Percentiles rank a stretch among this genome's conserved stretches.
These are phyloP conservation scores for Medicago arabica DNA, from an alignment of 306 rosid species.

Conservation along the genomic window DNA sequence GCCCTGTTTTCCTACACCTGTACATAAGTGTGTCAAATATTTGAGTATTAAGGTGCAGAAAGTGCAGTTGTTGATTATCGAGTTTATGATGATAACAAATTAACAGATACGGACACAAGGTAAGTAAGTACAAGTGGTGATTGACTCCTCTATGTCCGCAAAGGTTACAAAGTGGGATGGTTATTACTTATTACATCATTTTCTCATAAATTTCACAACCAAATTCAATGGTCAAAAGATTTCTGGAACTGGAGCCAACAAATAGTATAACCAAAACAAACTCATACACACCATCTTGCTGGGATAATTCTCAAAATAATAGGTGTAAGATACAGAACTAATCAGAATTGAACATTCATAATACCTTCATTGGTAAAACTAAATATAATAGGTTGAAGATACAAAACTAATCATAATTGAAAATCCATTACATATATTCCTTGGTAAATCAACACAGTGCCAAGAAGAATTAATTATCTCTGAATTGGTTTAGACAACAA, in stretches of 20 bases:
- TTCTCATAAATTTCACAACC: not conserved
- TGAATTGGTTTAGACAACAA: not conserved
- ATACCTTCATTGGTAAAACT: not conserved
- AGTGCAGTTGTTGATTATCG: no score
- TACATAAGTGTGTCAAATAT: no score
- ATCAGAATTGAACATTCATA: not conserved
- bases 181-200: not conserved
- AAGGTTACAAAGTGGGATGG: not conserved
- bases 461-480: not conserved
- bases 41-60: no score
- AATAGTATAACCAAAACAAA: not conserved
- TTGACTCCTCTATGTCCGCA: not conserved
- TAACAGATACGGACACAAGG: no score
- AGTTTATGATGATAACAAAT: no score
- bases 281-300: not conserved
- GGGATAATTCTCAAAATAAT: not conserved
- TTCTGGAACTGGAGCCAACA: not conserved
- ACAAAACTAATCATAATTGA: no score
- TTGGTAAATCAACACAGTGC: not conserved
- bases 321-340: not conserved
- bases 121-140: no score
- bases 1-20: no score
- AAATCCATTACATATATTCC: no score
- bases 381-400: not conserved
- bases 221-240: not conserved